A percentile compares a stretch with the other conserved stretches of the same genome.
These are phyloP conservation scores for Cavenderia fasciculata DNA, from an alignment of 78 protist species.

Conservation along the genomic window DNA sequence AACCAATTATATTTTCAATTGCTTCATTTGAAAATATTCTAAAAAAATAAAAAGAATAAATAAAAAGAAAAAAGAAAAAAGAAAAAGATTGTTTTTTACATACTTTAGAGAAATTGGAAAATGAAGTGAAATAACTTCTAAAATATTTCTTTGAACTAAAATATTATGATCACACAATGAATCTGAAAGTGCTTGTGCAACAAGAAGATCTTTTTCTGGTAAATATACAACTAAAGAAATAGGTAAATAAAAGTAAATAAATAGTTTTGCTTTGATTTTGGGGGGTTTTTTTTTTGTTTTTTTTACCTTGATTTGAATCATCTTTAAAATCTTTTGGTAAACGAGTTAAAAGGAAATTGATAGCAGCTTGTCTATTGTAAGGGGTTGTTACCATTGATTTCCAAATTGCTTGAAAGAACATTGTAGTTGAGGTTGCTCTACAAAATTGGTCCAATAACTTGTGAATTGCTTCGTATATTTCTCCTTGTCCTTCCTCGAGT, in stretches of 20 bases:
- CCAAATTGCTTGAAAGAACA: conserved; percentile 74
- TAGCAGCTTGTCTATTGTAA: conserved; percentile 39
- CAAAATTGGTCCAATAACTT: conserved; percentile 29
- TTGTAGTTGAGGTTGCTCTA: conserved; percentile 46
- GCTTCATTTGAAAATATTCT: conserved; percentile 34
- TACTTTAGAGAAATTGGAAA: conserved; percentile 32
- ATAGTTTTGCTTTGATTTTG: too few relatives aligned
- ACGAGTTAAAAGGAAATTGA: conserved; percentile 10
- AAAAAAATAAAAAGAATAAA: not conserved
- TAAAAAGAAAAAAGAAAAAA: too few relatives aligned
- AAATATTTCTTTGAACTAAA: conserved; percentile 56
- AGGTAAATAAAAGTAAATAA: not conserved
- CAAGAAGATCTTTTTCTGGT: conserved; percentile 66
- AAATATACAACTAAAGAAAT: conserved; percentile 16
- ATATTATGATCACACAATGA: conserved; percentile 17
- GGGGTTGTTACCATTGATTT: conserved; percentile 47
- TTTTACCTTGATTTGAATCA: conserved; percentile 33
- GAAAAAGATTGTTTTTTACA: not conserved
- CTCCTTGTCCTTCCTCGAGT: conserved; percentile 63
- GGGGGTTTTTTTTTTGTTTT: not conserved
- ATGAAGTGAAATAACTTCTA: conserved; percentile 49
- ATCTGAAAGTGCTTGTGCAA: conserved; percentile 40
- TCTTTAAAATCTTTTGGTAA: conserved; percentile 52
- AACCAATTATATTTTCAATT: conserved; percentile 7
- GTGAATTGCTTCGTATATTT: conserved; percentile 47